A percentile compares a stretch with the other conserved stretches of the same genome.
Evolutionary conservation across 768 basidiomycete species (phyloP).

Genomic region (Lentinula boryana): DNA sequence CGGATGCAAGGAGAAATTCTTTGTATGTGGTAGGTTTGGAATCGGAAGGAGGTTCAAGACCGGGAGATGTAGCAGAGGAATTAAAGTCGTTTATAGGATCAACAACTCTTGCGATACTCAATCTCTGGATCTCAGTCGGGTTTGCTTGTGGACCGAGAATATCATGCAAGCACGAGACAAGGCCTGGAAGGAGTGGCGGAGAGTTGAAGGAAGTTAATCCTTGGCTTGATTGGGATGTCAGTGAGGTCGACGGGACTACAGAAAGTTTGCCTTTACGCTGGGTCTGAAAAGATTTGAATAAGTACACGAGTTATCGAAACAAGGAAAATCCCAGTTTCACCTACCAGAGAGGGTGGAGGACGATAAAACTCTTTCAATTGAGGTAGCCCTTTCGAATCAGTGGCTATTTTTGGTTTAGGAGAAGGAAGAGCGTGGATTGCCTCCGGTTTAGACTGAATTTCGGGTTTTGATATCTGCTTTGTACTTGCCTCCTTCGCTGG

Average conservation of each 20-base stretch:
- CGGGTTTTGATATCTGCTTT: not conserved
- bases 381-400: not conserved
- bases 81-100: slow-evolving; percentile 21
- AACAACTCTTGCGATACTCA: slow-evolving; percentile 59
- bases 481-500: not conserved
- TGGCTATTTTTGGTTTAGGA: not conserved
- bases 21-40: slow-evolving; percentile 15
- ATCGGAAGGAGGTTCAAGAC: slow-evolving; percentile 6
- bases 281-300: not conserved
- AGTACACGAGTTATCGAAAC: not conserved
- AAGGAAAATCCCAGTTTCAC: not conserved
- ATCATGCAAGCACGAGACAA: slow-evolving; percentile 51
- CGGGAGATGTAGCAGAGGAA: not conserved
- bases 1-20: slow-evolving; percentile 72
- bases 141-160: slow-evolving; percentile 47
- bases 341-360: not conserved
- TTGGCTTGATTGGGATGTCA: not conserved
- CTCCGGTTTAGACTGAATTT: not conserved
- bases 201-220: slow-evolving; percentile 41
- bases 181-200: slow-evolving; percentile 63
- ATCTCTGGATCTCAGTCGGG: slow-evolving; percentile 77
- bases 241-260: not conserved
- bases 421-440: not conserved
- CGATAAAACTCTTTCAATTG: not conserved
- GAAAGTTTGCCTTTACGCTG: slow-evolving; percentile 1